phyloP scores from a whole-genome alignment of 1,139 yeast genomes.

The Saccharomyces hybrid region DNA sequence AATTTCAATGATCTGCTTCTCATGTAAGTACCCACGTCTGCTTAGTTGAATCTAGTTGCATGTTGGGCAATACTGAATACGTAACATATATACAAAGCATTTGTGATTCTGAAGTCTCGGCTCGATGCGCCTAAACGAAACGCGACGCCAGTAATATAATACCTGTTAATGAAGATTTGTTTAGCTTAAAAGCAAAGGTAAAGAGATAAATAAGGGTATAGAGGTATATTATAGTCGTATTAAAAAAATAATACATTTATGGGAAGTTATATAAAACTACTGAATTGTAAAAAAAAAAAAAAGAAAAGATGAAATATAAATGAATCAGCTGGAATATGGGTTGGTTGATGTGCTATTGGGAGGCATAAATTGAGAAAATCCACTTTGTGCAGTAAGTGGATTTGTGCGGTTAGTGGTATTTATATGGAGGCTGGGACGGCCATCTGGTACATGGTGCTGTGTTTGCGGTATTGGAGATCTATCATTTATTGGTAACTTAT shows the following conservation, averaged over 20 bases:
- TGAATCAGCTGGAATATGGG: conserved; percentile 4
- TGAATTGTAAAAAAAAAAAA: not conserved
- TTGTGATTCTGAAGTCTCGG: not conserved
- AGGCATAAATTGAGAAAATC: conserved; percentile 29
- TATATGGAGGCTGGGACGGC: not conserved
- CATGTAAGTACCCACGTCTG: not conserved
- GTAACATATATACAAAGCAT: not conserved
- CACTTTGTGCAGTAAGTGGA: conserved; percentile 10
- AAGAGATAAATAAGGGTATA: not conserved
- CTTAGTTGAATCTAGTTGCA: not conserved
- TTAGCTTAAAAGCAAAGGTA: not conserved
- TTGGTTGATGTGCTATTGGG: conserved; percentile 8
- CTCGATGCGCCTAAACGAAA: not conserved
- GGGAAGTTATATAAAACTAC: not conserved
- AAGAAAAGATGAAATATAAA: not conserved
- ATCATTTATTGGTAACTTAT: not conserved
- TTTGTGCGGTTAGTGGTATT: not conserved
- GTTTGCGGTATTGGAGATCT: not conserved
- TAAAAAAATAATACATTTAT: not conserved
- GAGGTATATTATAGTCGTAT: not conserved
- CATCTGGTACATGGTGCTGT: not conserved
- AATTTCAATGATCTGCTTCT: not conserved
- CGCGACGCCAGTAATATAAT: not conserved
- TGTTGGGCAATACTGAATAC: not conserved
- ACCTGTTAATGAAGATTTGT: not conserved